Evolutionary conservation across 805 yeast species (phyloP), one percentile per base, ranked within the genome.

Genomic region (Kluyveromyces lactis): DNA sequence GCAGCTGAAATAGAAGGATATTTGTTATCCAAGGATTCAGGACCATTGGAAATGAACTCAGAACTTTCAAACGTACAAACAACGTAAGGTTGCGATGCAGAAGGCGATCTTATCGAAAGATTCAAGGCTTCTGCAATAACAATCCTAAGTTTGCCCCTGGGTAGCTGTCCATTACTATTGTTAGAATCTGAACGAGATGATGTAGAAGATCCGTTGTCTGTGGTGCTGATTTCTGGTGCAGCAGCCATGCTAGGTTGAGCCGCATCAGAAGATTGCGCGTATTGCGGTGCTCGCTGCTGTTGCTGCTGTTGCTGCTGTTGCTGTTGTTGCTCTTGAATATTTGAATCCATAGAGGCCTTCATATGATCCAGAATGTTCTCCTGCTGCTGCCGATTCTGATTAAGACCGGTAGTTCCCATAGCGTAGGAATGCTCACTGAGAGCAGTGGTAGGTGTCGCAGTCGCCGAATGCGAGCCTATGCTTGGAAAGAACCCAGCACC

Each of bases 41-140:
- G 86, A 4, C 87, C 89, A 45, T 79, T 78, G 18, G 95, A 79
- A 43, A 90, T 87, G 48, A 80, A 84, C 64, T 92, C 97, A 1
- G 94, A 81, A 45, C 90, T 81, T 58, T 86, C 95, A 66, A 84
- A 87, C 9, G 95, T 82, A 61, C 94, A 85, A 27, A 87, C 95
- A 15, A 85, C 95, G 59, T 87, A 82, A 3, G 95, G 96, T 49
- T 75, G 83, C 3, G 90, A 69, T 6, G 36, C 56, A 54, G 67
- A 64, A 30, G 69, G 63, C 4, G 77, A 62, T 33, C 72, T 68
- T 26, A 79, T 74, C 31, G 71, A 64, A 46, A 90, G 69, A 49
- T 79, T 80, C 42, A 70, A 73, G 2, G 95, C 97, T 60, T 86
- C 90, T 19, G 83, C 66, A 44, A 90, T 86, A 26, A 76, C 77